Percentiles rank a stretch among this genome's conserved stretches.
Conservation (phyloP, 257 asterid genomes). For the Hygrophila difformis region DNA sequence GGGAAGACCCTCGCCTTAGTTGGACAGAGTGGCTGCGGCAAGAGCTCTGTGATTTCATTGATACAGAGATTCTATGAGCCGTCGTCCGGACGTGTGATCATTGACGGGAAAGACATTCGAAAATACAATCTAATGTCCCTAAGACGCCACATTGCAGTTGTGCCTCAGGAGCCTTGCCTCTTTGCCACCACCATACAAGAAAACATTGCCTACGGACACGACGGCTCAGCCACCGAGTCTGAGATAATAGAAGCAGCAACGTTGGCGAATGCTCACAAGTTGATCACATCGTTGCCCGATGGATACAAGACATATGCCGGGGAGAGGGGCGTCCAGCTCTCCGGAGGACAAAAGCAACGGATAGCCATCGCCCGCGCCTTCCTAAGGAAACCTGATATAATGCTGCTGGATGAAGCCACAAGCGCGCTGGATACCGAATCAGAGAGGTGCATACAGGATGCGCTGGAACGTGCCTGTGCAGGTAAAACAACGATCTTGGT, state of each 20-base stretch:
- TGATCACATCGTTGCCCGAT: conserved; percentile 31
- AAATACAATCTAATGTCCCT: conserved; percentile 57
- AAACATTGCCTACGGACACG: conserved; percentile 66
- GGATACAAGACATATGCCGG: conserved; percentile 31
- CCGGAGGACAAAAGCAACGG: conserved; percentile 30
- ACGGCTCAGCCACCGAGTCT: conserved; percentile 59
- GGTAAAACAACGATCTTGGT: conserved; percentile 68
- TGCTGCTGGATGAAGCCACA: conserved; percentile 28
- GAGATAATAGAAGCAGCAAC: conserved; percentile 67
- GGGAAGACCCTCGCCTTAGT: conserved; percentile 75
- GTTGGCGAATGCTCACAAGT: conserved; percentile 52
- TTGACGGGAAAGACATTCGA: conserved; percentile 65
- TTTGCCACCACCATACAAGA: conserved; percentile 66
- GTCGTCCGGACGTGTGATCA: conserved; percentile 53
- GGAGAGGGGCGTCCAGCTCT: conserved; percentile 23
- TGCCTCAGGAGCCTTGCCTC: conserved; percentile 74
- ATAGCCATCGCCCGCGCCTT: conserved; percentile 26
- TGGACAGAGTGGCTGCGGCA: conserved; percentile 76
- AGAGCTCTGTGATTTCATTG: conserved; percentile 55
- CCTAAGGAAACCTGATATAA: conserved; percentile 22
- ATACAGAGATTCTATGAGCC: conserved; percentile 57
- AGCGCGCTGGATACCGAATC: conserved; percentile 45
- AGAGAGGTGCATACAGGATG: conserved; percentile 60
- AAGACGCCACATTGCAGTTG: conserved; percentile 56
- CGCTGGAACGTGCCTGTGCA: conserved; percentile 54